Evolutionary conservation across 164 flowering plant species (phyloP).

Genomic region (Magnolia sinica): DNA sequence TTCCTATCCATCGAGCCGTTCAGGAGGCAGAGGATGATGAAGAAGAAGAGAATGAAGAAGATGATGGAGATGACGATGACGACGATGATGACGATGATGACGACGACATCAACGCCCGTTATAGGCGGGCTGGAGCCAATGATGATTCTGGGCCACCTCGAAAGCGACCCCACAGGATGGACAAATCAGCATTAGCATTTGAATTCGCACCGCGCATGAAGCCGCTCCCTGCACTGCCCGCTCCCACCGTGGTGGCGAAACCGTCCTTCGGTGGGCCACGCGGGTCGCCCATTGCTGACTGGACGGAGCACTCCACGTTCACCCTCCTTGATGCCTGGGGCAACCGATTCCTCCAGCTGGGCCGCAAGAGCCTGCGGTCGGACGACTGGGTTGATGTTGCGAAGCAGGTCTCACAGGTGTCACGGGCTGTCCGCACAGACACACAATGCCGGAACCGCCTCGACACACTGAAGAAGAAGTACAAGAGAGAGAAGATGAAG

Average conservation of each 20-base stretch:
- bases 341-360: slow-evolving; percentile 69
- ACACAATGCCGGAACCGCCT: slow-evolving; percentile 65
- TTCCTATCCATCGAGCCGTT: not conserved
- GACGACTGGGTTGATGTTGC: slow-evolving; percentile 91
- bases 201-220: slow-evolving; percentile 43
- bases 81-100: slow-evolving; percentile 21
- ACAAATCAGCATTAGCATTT: slow-evolving; percentile 31
- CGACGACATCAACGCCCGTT: slow-evolving; percentile 7
- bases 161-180: slow-evolving; percentile 50
- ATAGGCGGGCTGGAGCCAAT: not conserved
- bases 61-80: slow-evolving; percentile 14
- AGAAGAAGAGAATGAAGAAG: slow-evolving; percentile 13
- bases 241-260: slow-evolving; percentile 3
- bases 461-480: slow-evolving; percentile 80
- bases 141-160: slow-evolving; percentile 31
- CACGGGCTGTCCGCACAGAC: slow-evolving; percentile 41
- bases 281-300: slow-evolving; percentile 28
- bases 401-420: slow-evolving; percentile 56
- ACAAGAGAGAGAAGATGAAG: slow-evolving; percentile 66
- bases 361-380: slow-evolving; percentile 73
- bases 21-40: slow-evolving; percentile 5
- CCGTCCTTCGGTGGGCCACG: slow-evolving; percentile 8
- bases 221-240: slow-evolving; percentile 10
- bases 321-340: slow-evolving; percentile 84
- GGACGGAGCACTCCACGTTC: slow-evolving; percentile 65